Evolutionary conservation across 2,329 filamentous ascomycete species (phyloP).

Genomic region (Cladophialophora chaetospira): DNA sequence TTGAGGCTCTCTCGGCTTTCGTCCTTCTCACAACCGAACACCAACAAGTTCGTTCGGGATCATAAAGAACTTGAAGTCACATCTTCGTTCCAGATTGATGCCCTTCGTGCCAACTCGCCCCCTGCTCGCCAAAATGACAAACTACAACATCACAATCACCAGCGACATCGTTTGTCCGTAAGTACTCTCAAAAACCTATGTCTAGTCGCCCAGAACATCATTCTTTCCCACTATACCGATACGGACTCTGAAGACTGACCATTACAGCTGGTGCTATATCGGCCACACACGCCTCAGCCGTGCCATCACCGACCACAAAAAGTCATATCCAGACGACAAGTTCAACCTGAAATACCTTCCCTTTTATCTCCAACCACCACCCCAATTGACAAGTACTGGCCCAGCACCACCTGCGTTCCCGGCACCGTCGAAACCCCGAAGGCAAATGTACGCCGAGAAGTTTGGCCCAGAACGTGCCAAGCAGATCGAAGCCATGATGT

Average conservation of each 20-base stretch:
- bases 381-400: constrained; percentile 57
- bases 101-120: constrained; percentile 13
- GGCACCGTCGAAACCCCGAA: constrained; percentile 54
- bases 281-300: constrained; percentile 74
- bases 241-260: too few species aligned
- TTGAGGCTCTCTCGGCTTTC: not conserved
- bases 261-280: constrained; percentile 77
- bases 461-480: constrained; percentile 64
- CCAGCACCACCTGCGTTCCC: constrained; percentile 57
- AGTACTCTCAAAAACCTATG: too few species aligned
- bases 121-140: constrained; percentile 58
- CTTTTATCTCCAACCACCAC: constrained; percentile 75
- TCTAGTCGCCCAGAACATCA: too few species aligned
- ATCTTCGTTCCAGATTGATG: constrained; percentile 3
- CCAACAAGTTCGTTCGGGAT: not conserved
- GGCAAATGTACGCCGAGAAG: constrained; percentile 61
- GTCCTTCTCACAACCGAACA: not conserved
- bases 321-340: constrained; percentile 66
- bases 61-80: not conserved
- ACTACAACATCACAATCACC: constrained; percentile 74
- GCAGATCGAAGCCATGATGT: constrained; percentile 61
- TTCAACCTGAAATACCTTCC: constrained; percentile 76
- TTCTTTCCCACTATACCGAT: too few species aligned
- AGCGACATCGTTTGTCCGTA: constrained; percentile 75
- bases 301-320: constrained; percentile 68